A percentile compares a stretch with the other conserved stretches of the same genome.
phyloP scores from a whole-genome alignment of 129 eudicot genomes.

The Daucus carota region DH1_v3.0 NC_030386.2:21658001-21658500 shows the following conservation, averaged over 20 bases:
- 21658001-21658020: no score
- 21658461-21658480: slow-evolving; percentile 8
- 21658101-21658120: background rate
- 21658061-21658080: background rate
- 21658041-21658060: background rate
- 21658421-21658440: slow-evolving; percentile 46
- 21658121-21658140: background rate
- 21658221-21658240: no score
- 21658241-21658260: no score
- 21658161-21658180: no score
- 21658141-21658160: no score
- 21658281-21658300: background rate
- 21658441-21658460: slow-evolving; percentile 5
- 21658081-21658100: background rate
- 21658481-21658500: background rate
- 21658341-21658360: slow-evolving; percentile 47
- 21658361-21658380: slow-evolving; percentile 77
- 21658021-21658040: no score
- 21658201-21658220: no score
- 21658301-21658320: background rate
- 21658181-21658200: no score
- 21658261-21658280: no score
- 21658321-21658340: background rate
- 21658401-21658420: slow-evolving; percentile 40
- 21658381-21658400: slow-evolving; percentile 70